Evolutionary conservation across 2,329 filamentous ascomycete species (phyloP), one percentile per base, ranked within the genome.

Genomic region (Claviceps sp.): DNA sequence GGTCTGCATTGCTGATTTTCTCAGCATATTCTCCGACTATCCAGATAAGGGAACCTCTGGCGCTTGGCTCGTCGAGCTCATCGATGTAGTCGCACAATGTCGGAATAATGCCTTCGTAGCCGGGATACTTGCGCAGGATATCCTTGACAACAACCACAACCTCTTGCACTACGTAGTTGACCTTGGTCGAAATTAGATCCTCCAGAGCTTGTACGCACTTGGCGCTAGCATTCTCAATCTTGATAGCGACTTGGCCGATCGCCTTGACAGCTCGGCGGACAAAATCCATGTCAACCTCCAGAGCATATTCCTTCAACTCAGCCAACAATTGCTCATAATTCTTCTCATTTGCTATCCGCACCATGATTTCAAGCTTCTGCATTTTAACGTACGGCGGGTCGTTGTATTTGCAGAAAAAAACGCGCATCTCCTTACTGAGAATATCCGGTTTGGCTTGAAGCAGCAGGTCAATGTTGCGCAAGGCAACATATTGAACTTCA

Each of bases 371-470:
- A 48, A 98, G 79, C 66, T 98, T 98, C 65, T 95, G 86, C 55
- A 98, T 82, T 69, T 98, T 98, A 62, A 98, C 84, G 66, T 98
- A 98, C 22, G 89, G 89, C 1, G 93, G 91, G 61, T 98, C 93
- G 65, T 97, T 97, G 73, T 98, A 98, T 72, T 98, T 98, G 84
- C 93, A 98, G 73, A 98, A 98, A 73, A 98, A 98, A 8, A 98
- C 93, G 45, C 93, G 82, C 62, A 98, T 82, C 68, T 98, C 93
- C 68, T 97, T 97, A 75, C 88, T 95, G 9, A 98, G 77, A 52
- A 98, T 96, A 59, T 95, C 90, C 11, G 93, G 89, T 67, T 96
- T 91, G 60, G 94, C 93, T 68, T 98, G 93, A 26, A 98, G 77
- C 5, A 98, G 76, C 37, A 98, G 80, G 60, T 98, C 93, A 62